A percentile compares a stretch with the other conserved stretches of the same genome.
Conservation (phyloP, 2,329 filamentous ascomycete species). For the Metarhizium sp. region DNA sequence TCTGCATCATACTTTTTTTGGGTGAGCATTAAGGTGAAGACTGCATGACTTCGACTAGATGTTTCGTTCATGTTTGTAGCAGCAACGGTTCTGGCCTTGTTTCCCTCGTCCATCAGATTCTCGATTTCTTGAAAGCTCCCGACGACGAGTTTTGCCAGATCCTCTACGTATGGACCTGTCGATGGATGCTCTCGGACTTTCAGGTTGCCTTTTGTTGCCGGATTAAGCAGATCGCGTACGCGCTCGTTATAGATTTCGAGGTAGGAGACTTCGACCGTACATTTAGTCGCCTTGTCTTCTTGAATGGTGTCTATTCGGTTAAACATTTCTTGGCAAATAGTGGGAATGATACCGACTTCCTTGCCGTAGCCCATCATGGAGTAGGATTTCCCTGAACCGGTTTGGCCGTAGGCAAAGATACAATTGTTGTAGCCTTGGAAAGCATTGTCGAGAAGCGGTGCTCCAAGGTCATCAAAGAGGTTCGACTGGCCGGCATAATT, state of each 20-base stretch:
- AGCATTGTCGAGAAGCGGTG: conserved; percentile 90
- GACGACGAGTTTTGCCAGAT: conserved; percentile 90
- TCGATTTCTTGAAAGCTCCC: conserved; percentile 93
- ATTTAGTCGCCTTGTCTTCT: conserved; percentile 66
- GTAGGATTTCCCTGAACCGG: conserved; percentile 96
- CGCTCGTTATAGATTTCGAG: conserved; percentile 99
- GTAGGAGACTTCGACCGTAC: conserved; percentile 96
- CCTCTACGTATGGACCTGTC: conserved; percentile 95
- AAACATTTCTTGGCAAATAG: conserved; percentile 98
- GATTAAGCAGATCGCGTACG: conserved; percentile 90
- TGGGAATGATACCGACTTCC: conserved; percentile 90
- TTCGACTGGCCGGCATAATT: conserved; percentile 87
- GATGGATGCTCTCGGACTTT: conserved; percentile 97
- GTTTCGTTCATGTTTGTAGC: conserved; percentile 99
- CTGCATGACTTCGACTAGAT: conserved; percentile 93
- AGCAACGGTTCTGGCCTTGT: conserved; percentile 95
- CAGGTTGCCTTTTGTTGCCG: conserved; percentile 88
- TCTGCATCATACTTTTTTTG: conserved; percentile 87
- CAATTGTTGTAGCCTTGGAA: conserved; percentile 99
- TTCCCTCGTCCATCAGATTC: conserved; percentile 97
- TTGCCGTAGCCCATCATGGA: conserved; percentile 99
- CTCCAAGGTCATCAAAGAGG: conserved; percentile 79
- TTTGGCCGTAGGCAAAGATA: conserved; percentile 98
- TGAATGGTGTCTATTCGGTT: conserved; percentile 65
- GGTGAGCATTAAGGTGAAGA: conserved; percentile 91